Conservation (phyloP, 208 protist genomes). For the Wallacemonas collosoma region DNA sequence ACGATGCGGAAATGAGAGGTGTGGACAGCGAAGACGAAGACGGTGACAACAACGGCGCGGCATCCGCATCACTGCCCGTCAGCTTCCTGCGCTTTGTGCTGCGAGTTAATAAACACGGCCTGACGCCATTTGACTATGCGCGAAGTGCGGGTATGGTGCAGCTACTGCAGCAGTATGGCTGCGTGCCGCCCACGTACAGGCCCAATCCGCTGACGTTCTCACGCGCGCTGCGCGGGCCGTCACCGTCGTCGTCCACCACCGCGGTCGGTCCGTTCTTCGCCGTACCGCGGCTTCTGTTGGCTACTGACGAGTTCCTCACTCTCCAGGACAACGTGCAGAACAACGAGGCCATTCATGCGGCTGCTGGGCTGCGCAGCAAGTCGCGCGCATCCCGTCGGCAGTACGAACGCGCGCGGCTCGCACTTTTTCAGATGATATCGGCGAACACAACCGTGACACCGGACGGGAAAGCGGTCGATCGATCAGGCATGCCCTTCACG, state of each 20-base stretch:
- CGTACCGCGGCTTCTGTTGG: slow-evolving; percentile 67
- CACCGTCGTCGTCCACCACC: not conserved
- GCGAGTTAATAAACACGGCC: slow-evolving; percentile 64
- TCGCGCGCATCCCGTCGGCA: slow-evolving; percentile 9
- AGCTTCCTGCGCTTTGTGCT: slow-evolving; percentile 72
- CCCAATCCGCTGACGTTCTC: slow-evolving; percentile 67
- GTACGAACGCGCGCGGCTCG: slow-evolving; percentile 1
- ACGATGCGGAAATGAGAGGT: not conserved
- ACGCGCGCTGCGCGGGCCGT: slow-evolving; percentile 23
- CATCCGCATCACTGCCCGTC: slow-evolving; percentile 22
- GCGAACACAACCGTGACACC: slow-evolving; percentile 9
- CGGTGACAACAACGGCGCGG: slow-evolving; percentile 1
- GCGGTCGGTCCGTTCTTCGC: slow-evolving; percentile 31
- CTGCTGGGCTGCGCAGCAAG: slow-evolving; percentile 19
- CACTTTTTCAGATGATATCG: slow-evolving; percentile 14
- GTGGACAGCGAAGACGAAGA: not conserved
- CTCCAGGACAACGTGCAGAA: slow-evolving; percentile 51
- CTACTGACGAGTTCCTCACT: slow-evolving; percentile 54
- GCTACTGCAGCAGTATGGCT: slow-evolving; percentile 75
- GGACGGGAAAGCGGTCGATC: slow-evolving; percentile 1
- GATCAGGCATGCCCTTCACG: not conserved
- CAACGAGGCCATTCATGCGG: slow-evolving; percentile 26
- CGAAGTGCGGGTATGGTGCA: slow-evolving; percentile 69
- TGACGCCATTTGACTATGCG: slow-evolving; percentile 85
- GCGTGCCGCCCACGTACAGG: slow-evolving; percentile 77